A percentile compares a stretch with the other conserved stretches of the same genome.
phyloP scores from a whole-genome alignment of 768 basidiomycete genomes.

The Podaxis sp. region DNA sequence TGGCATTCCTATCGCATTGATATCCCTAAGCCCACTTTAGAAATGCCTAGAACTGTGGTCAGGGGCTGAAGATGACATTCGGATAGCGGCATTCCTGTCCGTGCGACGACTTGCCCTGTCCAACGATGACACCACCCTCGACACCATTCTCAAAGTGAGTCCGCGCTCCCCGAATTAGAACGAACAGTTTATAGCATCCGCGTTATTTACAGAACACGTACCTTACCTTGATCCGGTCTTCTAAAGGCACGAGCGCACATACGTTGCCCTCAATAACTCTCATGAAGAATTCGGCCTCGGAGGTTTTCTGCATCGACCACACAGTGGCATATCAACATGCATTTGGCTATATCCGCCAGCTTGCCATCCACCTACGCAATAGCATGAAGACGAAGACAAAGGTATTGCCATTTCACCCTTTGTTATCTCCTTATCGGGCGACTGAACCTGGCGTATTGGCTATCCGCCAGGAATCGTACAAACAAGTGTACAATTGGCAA shows the following conservation, averaged over 20 bases:
- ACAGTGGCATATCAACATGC: constrained; percentile 85
- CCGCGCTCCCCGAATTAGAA: background rate
- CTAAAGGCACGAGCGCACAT: constrained; percentile 81
- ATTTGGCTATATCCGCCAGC: constrained; percentile 91
- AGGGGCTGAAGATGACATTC: constrained; percentile 70
- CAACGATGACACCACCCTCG: constrained; percentile 75
- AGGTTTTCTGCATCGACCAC: constrained; percentile 80
- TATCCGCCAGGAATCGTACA: constrained; percentile 71
- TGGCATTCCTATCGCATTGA: background rate
- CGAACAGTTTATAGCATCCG: background rate
- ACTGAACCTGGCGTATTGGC: background rate
- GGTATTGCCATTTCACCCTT: constrained; percentile 32
- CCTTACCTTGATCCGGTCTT: constrained; percentile 75
- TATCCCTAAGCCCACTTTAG: constrained; percentile 30
- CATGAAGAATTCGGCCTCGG: constrained; percentile 97
- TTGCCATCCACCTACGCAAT: constrained; percentile 88
- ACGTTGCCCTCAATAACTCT: constrained; percentile 89
- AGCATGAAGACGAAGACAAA: constrained; percentile 88
- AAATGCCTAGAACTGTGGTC: constrained; percentile 85
- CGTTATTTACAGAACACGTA: constrained; percentile 72
- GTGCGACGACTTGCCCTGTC: constrained; percentile 76
- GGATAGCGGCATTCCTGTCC: constrained; percentile 84
- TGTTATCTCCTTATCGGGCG: background rate
- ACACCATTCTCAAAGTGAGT: constrained; percentile 79
- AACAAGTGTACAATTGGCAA: constrained; percentile 99